Conservation (phyloP, 306 rosid genomes). For the Citrullus amarus region DNA sequence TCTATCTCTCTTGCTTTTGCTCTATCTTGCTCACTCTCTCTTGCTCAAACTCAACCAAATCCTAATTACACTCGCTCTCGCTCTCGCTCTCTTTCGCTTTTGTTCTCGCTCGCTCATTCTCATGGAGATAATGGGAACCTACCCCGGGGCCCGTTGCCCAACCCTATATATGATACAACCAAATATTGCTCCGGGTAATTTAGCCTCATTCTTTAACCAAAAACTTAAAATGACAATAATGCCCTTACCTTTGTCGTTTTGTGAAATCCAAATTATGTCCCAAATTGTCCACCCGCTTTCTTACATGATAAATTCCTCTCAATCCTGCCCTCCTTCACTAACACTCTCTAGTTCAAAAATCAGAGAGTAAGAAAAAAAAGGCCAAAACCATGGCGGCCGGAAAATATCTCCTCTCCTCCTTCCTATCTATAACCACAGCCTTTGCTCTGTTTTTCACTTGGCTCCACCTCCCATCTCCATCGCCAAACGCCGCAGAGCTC, state of each 20-base stretch:
- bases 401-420: conserved; percentile 24
- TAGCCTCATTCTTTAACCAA: too few species aligned
- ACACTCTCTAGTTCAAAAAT: background rate
- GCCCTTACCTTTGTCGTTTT: background rate
- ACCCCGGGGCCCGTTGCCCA: too few species aligned
- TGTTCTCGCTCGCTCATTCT: too few species aligned
- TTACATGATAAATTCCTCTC: background rate
- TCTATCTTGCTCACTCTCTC: too few species aligned
- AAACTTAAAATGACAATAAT: too few species aligned
- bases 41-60: too few species aligned
- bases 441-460: conserved; percentile 34
- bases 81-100: too few species aligned
- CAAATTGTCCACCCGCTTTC: background rate
- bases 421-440: conserved; percentile 19
- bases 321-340: background rate
- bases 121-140: too few species aligned
- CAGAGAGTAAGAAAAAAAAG: background rate
- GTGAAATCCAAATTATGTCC: background rate
- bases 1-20: too few species aligned
- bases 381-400: conserved; percentile 35
- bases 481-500: conserved; percentile 14
- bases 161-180: too few species aligned
- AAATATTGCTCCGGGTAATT: too few species aligned
- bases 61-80: too few species aligned
- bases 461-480: conserved; percentile 31